Evolutionary conservation across 2,329 filamentous ascomycete genomes (phyloP), one percentile per base, ranked within the genome.

Genomic region (Coniochaeta prunicola): DNA sequence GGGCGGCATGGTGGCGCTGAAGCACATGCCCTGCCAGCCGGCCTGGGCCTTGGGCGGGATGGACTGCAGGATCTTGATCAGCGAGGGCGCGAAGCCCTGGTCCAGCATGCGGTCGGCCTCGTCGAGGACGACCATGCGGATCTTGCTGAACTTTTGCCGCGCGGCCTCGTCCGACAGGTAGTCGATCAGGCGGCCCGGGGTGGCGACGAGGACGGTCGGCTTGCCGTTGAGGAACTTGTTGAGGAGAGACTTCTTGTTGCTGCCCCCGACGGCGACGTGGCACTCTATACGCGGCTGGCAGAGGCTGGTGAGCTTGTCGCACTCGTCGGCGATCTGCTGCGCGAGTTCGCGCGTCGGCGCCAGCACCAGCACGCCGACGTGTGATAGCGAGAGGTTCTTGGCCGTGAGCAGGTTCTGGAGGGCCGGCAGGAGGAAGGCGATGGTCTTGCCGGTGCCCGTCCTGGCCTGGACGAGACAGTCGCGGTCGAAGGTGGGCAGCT

Each of bases 401-500:
- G 70, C 71, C 56, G 73, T 74, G 65, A 93, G 77, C 67, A 94
- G 87, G 60, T 84, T 89, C 70, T 94, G 89, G 36, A 96, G 76
- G n/a, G 90, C 82, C n/a, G 91, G 91, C 3, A 94, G 76, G 36
- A 96, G 79, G 74, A 96, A 96, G 54, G 88, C 91, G 58, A 94
- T 73, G 0, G 91, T 96, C 76, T 96, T 96, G 65, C 91, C 91
- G 0, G 91, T 96, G 64, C 91, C 91, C 0, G 91, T 96, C 76
- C 89, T 92, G 57, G 91, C 91, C 72, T 94, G 91, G 7, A 90
- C 91, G 60, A 96, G 77, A 60, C 85, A 76, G 67, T 83, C 80
- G 74, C n/a, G 75, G 73, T 12, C 81, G 73, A 58, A 82, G 74
- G 57, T 76, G 73, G 60, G 61, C 38, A 65, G 58, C 31, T 73